Evolutionary conservation across 345 rosid genomes (phyloP).

Genomic region (Citropsis articulata): DNA sequence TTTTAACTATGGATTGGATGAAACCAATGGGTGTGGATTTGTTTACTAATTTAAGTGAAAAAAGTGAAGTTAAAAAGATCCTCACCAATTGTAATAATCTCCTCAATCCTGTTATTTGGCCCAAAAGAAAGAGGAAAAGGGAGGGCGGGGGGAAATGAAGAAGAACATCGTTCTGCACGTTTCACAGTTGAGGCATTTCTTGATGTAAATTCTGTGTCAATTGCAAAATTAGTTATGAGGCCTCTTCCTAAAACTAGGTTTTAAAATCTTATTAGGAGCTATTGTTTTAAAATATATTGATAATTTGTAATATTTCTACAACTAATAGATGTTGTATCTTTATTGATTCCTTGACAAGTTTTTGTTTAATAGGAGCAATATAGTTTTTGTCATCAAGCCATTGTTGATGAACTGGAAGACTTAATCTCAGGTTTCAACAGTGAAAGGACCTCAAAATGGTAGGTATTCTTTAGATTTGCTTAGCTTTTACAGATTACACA

Average conservation of each 20-base stretch:
- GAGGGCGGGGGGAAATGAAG: no score
- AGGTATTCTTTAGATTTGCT: background rate
- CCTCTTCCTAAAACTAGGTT: background rate
- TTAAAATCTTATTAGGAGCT: no score
- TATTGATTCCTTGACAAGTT: background rate
- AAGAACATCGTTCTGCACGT: background rate
- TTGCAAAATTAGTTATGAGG: background rate
- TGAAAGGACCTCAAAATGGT: constrained; percentile 33
- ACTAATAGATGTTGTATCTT: no score
- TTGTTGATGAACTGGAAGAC: constrained; percentile 69
- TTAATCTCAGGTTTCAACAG: constrained; percentile 33
- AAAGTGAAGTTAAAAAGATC: background rate
- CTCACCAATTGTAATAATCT: background rate
- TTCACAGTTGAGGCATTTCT: background rate
- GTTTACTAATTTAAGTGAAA: background rate
- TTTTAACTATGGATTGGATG: background rate
- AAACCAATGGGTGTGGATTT: background rate
- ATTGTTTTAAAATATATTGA: no score
- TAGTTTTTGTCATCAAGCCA: constrained; percentile 66
- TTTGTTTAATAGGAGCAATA: constrained; percentile 62
- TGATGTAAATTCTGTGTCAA: background rate
- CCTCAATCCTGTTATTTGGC: background rate
- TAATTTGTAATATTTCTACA: no score
- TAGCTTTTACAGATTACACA: background rate
- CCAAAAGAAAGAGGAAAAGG: background rate